phyloP scores from a whole-genome alignment of 306 rosid genomes.

The Adenanthera pavonina region DNA sequence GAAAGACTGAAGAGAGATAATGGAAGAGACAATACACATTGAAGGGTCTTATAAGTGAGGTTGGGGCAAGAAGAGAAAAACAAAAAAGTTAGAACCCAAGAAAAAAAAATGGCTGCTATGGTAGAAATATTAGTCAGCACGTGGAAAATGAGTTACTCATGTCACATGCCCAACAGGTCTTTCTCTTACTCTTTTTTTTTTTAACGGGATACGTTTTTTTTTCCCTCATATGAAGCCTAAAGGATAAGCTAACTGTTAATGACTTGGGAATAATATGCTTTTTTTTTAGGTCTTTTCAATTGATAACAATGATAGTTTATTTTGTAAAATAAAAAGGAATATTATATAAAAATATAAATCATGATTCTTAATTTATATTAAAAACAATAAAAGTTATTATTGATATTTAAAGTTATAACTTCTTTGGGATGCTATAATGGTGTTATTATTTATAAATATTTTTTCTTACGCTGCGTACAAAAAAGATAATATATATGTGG shows the following conservation, averaged over 20 bases:
- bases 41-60: slow-evolving; percentile 36
- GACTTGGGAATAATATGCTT: not conserved
- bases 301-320: not conserved
- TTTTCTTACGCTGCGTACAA: too few species aligned
- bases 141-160: slow-evolving; percentile 52
- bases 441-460: too few species aligned
- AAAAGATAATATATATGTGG: too few species aligned
- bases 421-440: too few species aligned
- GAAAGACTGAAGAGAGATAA: not conserved
- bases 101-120: too few species aligned
- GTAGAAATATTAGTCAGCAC: not conserved
- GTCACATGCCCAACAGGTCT: slow-evolving; percentile 17
- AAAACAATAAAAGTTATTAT: too few species aligned
- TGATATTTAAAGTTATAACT: too few species aligned
- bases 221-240: not conserved
- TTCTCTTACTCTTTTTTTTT: not conserved
- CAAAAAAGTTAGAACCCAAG: not conserved
- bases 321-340: not conserved
- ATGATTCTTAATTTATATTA: not conserved
- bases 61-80: not conserved
- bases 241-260: not conserved
- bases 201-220: not conserved
- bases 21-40: slow-evolving; percentile 27
- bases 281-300: not conserved
- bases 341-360: not conserved